phyloP scores from a whole-genome alignment of 2,329 filamentous ascomycete species.

The Elsinoe necatrix region DNA sequence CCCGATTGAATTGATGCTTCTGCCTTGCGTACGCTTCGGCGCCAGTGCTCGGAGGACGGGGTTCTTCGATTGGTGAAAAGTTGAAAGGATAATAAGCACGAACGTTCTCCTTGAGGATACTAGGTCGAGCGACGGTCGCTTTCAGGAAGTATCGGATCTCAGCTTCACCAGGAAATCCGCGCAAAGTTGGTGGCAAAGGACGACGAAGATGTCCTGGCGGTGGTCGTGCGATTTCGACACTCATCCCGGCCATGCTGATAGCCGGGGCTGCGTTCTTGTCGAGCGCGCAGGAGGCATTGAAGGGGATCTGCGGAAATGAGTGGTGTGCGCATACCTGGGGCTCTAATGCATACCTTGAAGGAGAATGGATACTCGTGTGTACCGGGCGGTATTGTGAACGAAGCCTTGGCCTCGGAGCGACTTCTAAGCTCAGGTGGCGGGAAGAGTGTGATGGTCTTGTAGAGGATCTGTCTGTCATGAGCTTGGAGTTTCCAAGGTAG shows the following conservation, averaged over 20 bases:
- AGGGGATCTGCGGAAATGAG: constrained; percentile 36
- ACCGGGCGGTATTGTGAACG: constrained; percentile 57
- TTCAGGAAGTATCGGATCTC: constrained; percentile 94
- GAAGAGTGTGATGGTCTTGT: constrained; percentile 65
- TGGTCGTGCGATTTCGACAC: constrained; percentile 39
- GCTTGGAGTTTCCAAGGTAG: no score
- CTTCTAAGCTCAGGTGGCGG: constrained; percentile 46
- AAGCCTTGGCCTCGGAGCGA: constrained; percentile 28
- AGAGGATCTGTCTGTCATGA: constrained; percentile 52
- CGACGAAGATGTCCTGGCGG: constrained; percentile 63
- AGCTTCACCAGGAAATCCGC: constrained; percentile 76
- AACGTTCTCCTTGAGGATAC: constrained; percentile 85
- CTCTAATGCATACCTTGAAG: constrained; percentile 55
- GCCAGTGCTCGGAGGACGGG: constrained; percentile 55
- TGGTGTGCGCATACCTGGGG: background rate
- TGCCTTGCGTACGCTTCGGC: constrained; percentile 81
- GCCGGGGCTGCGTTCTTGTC: constrained; percentile 33
- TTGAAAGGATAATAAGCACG: constrained; percentile 59
- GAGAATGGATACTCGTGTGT: constrained; percentile 68
- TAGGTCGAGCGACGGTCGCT: constrained; percentile 82
- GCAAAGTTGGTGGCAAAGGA: constrained; percentile 80
- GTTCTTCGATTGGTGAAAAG: constrained; percentile 88
- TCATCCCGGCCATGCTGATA: constrained; percentile 35
- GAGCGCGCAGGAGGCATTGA: constrained; percentile 64
- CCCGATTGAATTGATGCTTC: constrained; percentile 49